Base-by-base conservation (phyloP, 495 filamentous ascomycete species). In the Talaromyces thailandensis region DNA sequence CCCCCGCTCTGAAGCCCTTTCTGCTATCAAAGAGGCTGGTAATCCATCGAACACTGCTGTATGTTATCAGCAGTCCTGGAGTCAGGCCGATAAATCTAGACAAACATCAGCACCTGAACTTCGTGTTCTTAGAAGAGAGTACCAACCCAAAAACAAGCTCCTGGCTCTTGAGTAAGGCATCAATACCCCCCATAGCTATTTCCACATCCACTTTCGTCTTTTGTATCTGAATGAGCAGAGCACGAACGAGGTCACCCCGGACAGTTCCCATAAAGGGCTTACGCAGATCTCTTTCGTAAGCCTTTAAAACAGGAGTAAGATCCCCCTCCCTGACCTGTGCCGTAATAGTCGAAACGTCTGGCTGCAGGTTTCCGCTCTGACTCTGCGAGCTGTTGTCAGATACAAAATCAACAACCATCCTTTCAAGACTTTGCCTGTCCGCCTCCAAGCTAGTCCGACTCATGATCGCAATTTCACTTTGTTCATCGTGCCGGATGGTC, bases 171-270 rank as follows among this genome's bases (percentile, higher is more conserved):
- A 98, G 78, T 23, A 98, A 79, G 26, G 91, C 76, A 73, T 98
- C 92, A 60, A 98, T 98, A 14, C 94, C 94, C 61, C 89, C 88
- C 71, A 98, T 89, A 16, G 94, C 94, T 61, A 98, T 86, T 72
- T 98, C 94, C 8, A 98, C 88, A 66, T 98, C 94, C 28, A 98
- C 94, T 77, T 98, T 98, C 1, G 94, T 98, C 79, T 98, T 98
- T 70, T 98, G 94, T 52, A 98, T 85, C 70, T 98, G 94, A 52
- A 98, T 96, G 31, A 98, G 81, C 56, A 98, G 82, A 24, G 94
- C 88, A 56, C 94, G 85, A 53, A 97, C 77, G n/a, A 98, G 76
- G 69, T 96, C 92, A 21, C 94, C 94, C 50, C 80, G 80, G 16
- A 98, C 69, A 1, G 91, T 88, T 6, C 92, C 92, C 31, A 83